These are phyloP conservation scores for Colletotrichum gigasporum DNA, from an alignment of 2,329 filamentous ascomycete genomes.

Conservation along the genomic window DNA sequence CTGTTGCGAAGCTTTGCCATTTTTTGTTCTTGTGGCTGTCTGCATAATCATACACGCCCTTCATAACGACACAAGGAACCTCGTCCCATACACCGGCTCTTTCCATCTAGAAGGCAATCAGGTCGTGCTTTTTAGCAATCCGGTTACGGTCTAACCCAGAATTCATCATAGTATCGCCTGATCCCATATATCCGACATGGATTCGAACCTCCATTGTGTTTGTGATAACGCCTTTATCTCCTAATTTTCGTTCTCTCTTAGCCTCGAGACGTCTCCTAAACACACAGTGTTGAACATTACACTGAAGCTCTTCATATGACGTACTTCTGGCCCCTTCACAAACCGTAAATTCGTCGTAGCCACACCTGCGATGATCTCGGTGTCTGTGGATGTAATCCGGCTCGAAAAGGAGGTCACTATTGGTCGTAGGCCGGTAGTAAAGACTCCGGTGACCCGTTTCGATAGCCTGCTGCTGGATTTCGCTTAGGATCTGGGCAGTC, in stretches of 20 bases:
- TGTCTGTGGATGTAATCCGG: constrained; percentile 45
- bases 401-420: constrained; percentile 41
- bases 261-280: no score
- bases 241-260: no score
- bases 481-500: neutral
- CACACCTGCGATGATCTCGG: constrained; percentile 14
- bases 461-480: neutral
- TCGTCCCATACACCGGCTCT: no score
- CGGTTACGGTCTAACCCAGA: no score
- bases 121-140: no score
- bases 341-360: constrained; percentile 2
- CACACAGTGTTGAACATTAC: constrained; percentile 37
- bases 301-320: constrained; percentile 37
- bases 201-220: no score
- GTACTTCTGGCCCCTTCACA: constrained; percentile 33
- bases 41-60: no score
- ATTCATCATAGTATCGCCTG: no score
- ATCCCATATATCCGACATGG: no score
- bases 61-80: no score
- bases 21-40: constrained; percentile 48
- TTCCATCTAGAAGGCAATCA: no score
- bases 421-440: constrained; percentile 40
- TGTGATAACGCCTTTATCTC: no score
- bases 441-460: neutral
- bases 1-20: constrained; percentile 51